Evolutionary conservation across 116 monocot genomes (phyloP), one percentile per base, ranked within the genome.

Genomic region (Papilionanthe hybrid): DNA sequence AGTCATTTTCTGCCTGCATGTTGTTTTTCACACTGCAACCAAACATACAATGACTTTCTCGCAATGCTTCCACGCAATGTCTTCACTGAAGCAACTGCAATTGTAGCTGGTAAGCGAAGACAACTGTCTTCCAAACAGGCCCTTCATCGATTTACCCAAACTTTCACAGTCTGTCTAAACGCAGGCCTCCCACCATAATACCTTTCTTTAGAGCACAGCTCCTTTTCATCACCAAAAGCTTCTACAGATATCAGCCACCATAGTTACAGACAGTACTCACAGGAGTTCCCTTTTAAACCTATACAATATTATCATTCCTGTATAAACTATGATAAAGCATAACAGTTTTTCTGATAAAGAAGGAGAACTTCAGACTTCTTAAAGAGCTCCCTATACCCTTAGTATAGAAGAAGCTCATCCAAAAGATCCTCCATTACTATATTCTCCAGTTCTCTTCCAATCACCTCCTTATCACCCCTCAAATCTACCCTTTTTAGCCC

Each of bases 381-480:
- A 69, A 68, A 29, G 58, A 68, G 30, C 27, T 68, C 68, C 15
- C 37, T 3, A 30, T 37, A 17, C 32, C 28, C 28, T 32, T 17
- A 29, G 9, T 25, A 69, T 15, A 69, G 27, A 12, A 88, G 22
- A 29, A 93, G 65, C 78, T 92, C 96, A 77, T 86, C 83, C 27
- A 96, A 42, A 44, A 96, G 89, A 20, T 89, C 90, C 48, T 93
- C 92, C 25, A 49, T 49, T 57, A 96, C 0, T 72, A 80, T 78
- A 10, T 23, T 81, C 82, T 86, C 93, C 4, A 96, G 76, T 22
- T 92, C 88, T 29, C 41, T 81, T 32, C 81, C 90, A 4, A 91
- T 78, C 47, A 76, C 50, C 78, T 90, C 81, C 29, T 85, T 57
- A 68, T 88, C 89, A 77, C 80, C 86, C 63, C 32, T 81, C 11